A percentile compares a stretch with the other conserved stretches of the same genome.
Evolutionary conservation across 192 early-diverging fungal species (phyloP).

Genomic region (Linnemannia elongata): DNA sequence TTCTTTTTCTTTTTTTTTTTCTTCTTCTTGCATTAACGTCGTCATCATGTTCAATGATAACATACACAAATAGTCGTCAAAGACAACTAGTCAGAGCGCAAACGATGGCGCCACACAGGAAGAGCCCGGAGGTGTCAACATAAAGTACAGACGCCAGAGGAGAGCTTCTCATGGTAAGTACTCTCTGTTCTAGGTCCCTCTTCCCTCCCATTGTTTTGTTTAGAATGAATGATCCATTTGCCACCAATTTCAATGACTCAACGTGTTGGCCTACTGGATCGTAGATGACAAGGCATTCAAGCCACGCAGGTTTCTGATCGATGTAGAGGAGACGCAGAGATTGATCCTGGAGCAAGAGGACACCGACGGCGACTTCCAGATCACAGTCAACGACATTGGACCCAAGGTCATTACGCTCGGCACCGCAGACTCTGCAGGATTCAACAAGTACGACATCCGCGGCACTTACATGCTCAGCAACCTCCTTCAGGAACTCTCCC

Average conservation of each 20-base stretch:
- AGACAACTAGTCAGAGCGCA: neutral
- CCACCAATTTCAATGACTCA: neutral
- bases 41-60: neutral
- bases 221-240: neutral
- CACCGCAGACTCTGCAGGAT: slow-evolving; percentile 89
- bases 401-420: slow-evolving; percentile 91
- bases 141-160: slow-evolving; percentile 54
- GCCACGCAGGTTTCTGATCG: slow-evolving; percentile 85
- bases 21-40: neutral
- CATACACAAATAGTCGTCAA: slow-evolving; percentile 15
- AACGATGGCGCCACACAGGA: slow-evolving; percentile 10
- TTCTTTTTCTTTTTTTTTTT: neutral
- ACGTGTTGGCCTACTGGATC: neutral
- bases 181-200: neutral
- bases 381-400: slow-evolving; percentile 92
- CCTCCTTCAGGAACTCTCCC: slow-evolving; percentile 93
- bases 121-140: slow-evolving; percentile 20
- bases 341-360: slow-evolving; percentile 93
- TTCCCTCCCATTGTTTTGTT: neutral
- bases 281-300: slow-evolving; percentile 72
- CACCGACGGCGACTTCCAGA: slow-evolving; percentile 94
- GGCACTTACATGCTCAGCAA: slow-evolving; percentile 97
- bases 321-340: slow-evolving; percentile 86
- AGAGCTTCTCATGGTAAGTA: slow-evolving; percentile 59
- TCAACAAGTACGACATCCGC: slow-evolving; percentile 89